Evolutionary conservation across 441 rosid species (phyloP).

Genomic region (Biscutella laevigata): DNA sequence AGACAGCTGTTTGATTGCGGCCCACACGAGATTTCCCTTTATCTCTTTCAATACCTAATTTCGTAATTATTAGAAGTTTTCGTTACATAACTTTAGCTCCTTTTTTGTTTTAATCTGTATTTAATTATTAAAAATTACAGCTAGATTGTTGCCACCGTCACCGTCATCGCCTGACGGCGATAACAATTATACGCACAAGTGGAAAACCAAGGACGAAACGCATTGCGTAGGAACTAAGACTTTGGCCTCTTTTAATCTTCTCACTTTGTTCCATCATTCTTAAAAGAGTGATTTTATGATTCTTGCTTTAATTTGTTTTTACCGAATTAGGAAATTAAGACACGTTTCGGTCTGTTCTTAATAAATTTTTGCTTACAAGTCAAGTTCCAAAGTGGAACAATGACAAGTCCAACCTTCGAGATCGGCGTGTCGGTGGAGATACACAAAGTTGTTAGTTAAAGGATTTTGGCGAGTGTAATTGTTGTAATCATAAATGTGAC

Average conservation of each 20-base stretch:
- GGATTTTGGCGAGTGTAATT: not conserved
- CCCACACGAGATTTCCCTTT: slow-evolving; percentile 10
- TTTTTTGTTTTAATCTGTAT: not conserved
- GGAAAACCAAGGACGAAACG: slow-evolving; percentile 14
- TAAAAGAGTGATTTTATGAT: too few species aligned
- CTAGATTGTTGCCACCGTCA: slow-evolving; percentile 4
- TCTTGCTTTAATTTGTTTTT: not conserved
- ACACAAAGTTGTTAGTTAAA: too few species aligned
- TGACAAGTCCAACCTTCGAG: not conserved
- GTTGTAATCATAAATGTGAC: not conserved
- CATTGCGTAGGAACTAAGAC: slow-evolving; percentile 16
- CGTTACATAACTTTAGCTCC: not conserved
- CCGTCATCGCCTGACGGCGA: not conserved
- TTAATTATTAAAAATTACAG: not conserved
- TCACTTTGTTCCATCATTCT: slow-evolving; percentile 12
- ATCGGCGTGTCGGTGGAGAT: slow-evolving; percentile 20
- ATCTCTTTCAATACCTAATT: not conserved
- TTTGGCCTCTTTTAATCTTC: not conserved
- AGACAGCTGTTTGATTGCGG: slow-evolving; percentile 21
- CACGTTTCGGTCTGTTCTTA: slow-evolving; percentile 12
- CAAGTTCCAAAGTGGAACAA: not conserved
- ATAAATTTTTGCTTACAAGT: not conserved
- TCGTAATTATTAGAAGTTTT: slow-evolving; percentile 10
- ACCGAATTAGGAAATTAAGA: not conserved
- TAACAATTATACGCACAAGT: not conserved